phyloP scores from a whole-genome alignment of 192 early-diverging fungal species.

The Entomortierella beljakovae region DNA sequence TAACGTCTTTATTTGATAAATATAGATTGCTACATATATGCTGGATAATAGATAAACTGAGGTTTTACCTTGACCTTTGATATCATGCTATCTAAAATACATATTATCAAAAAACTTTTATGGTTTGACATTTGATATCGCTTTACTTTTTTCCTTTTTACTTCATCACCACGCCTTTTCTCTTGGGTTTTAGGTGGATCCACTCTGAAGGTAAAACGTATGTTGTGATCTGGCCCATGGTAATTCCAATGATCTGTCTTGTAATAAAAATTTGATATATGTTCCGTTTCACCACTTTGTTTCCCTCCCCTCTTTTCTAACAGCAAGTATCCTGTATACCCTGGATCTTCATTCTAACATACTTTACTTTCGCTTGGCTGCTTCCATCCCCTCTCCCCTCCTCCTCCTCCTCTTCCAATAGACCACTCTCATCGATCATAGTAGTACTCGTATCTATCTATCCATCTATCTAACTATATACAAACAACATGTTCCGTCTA shows the following conservation, averaged over 20 bases:
- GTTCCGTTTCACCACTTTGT: too few relatives aligned
- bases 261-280: neutral
- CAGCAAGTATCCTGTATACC: neutral
- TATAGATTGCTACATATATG: neutral
- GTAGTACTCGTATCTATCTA: too few relatives aligned
- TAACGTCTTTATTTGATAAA: too few relatives aligned
- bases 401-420: too few relatives aligned
- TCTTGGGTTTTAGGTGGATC: neutral
- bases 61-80: too few relatives aligned
- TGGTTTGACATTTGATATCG: neutral
- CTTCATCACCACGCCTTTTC: neutral
- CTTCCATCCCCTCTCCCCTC: too few relatives aligned
- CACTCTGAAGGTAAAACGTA: neutral
- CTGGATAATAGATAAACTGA: neutral
- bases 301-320: neutral
- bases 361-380: too few relatives aligned
- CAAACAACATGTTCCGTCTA: conserved; percentile 38
- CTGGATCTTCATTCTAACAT: neutral
- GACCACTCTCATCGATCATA: too few relatives aligned
- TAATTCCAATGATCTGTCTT: neutral
- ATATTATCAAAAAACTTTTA: too few relatives aligned
- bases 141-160: neutral
- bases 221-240: conserved; percentile 11
- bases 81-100: too few relatives aligned
- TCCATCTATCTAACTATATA: too few relatives aligned